Evolutionary conservation across 2,329 filamentous ascomycete species (phyloP), one percentile per base, ranked within the genome.

Genomic region (Tolypocladium amazonense): DNA sequence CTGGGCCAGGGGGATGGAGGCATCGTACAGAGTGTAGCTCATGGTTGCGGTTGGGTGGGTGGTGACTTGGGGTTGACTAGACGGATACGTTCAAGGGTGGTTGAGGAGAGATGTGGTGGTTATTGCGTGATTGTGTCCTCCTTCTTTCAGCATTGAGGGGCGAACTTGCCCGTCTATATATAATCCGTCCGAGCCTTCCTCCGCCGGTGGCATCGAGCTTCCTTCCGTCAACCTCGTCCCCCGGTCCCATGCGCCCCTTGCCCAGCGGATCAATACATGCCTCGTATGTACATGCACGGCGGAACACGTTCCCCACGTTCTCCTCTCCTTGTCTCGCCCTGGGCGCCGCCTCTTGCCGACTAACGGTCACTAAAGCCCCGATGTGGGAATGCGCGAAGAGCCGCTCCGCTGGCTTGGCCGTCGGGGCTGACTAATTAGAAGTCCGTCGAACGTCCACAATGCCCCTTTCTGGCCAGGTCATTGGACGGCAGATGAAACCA

Each of bases 1-100:
- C 65, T 63, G 66, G 62, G 72, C 65, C 60, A 67, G 52, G 59
- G 66, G 64, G 61, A 79, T 59, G 61, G 68, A 70, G 59, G 68
- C 63, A 61, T 78, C 75, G 76, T 77, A 78, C 61, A 79, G 67
- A n/a, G 74, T 67, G 72, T 68, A 72, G 62, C 70, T 68, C 71
- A 73, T 74, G 62, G 64, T 77, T 65, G 60, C 60, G 41, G 56
- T 37, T 14, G 33, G 39, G 18, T 18, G 25, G 35, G 23, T 27
- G n/a, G 25, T 23, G 43, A 23, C 8, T n/a, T n/a, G 4, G 27
- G 7, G 30, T 53, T 12, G 50, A 53, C 50, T 23, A 35, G 50
- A n/a, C 11, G 30, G 4, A n/a, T n/a, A n/a, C 30, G 50, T 37
- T 54, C 30, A 33, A 54, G 30, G 50, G 20, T 1, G 50, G 50